Evolutionary conservation across 352 stramenopile genomes (phyloP), one percentile per base, ranked within the genome.

Genomic region (Phytophthora multivora): DNA sequence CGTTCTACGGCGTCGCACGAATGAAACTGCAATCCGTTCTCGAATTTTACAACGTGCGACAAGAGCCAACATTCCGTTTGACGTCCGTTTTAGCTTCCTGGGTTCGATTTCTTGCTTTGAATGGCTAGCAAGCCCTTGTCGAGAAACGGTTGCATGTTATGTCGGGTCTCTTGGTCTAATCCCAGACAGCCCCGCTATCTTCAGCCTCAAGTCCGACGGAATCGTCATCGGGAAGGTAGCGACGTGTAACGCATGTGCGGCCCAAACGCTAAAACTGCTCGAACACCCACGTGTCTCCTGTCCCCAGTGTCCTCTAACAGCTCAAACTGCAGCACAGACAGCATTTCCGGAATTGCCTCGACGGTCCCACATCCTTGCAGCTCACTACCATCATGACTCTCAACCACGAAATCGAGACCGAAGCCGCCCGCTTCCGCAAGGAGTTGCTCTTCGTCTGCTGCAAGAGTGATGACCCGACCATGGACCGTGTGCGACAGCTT

Each of bases 371-470:
- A 51, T 15, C 52, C 48, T 12, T 38, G 12, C 52, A 42, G 12
- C 45, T 26, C 25, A 13, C 19, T 6, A 18, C 13, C 39, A 28
- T 12, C 54, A 74, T 73, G 60, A 64, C 56, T 33, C 39, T 60
- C 21, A 60, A 41, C 43, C 54, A 43, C 25, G 21, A 70, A 26
- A 16, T 41, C 23, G 60, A 65, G 25, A 25, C 66, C 51, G 52
- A 75, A n/a, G 45, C 52, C 13, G 47, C 56, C 23, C 51, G 61
- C 15, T 67, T 78, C 53, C 56, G 55, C 45, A 71, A 71, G 39
- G 61, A 70, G 18, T 42, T 69, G 23, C 71, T 72, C 15, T 70
- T 77, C 49, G 63, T 75, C 25, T 71, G 67, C 67, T 63, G 59
- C 63, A 75, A 73, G 28, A 66, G 26, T 28, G 59, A 74, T 23